These are phyloP conservation scores for Cladobotryum protrusum DNA, from an alignment of 2,329 filamentous ascomycete species.

Conservation along the genomic window DNA sequence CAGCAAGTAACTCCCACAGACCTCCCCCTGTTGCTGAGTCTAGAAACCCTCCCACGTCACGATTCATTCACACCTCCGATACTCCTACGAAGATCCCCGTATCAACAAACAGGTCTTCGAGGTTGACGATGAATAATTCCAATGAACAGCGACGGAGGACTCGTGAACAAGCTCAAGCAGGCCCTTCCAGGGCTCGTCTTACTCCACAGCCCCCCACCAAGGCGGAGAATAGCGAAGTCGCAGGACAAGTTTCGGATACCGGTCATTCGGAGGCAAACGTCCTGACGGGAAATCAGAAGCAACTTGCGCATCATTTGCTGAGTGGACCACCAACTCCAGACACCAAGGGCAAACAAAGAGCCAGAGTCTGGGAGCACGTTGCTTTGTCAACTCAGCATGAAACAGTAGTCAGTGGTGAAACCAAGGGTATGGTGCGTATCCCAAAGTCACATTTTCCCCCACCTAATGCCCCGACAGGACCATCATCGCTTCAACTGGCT, in stretches of 20 bases:
- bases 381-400: background rate
- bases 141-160: background rate
- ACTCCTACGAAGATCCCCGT: background rate
- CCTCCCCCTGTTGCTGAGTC: background rate
- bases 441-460: conserved; percentile 9
- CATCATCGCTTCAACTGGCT: background rate
- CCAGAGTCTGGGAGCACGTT: too few relatives aligned
- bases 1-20: too few relatives aligned
- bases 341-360: background rate
- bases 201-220: background rate
- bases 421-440: background rate
- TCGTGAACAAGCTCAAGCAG: background rate
- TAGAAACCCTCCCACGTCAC: background rate
- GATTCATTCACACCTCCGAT: background rate
- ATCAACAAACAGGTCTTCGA: background rate
- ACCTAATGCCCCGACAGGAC: conserved; percentile 15
- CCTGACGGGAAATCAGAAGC: background rate
- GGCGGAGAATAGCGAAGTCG: background rate
- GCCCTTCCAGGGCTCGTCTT: background rate
- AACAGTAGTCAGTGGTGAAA: background rate
- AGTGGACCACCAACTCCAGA: background rate
- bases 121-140: background rate
- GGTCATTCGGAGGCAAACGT: background rate
- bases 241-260: background rate
- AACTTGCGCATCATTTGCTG: background rate